phyloP scores from a whole-genome alignment of 2,329 filamentous ascomycete genomes.

The Conoideocrella luteorostrata region DNA sequence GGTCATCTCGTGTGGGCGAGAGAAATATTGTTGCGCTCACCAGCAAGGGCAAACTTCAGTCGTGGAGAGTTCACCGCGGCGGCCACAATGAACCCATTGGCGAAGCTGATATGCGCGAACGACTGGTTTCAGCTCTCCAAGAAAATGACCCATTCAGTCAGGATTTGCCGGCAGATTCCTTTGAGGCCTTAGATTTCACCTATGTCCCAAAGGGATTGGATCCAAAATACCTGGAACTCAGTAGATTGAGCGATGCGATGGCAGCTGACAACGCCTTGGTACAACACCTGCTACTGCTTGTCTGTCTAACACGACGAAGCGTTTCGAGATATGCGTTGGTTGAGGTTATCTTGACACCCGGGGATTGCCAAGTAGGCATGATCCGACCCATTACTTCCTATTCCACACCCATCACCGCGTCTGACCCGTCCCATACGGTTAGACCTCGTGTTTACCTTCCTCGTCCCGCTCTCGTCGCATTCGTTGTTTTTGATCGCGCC shows the following conservation, averaged over 20 bases:
- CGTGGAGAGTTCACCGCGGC: conserved; percentile 85
- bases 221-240: conserved; percentile 42
- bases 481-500: conserved; percentile 72
- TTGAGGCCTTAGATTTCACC: conserved; percentile 75
- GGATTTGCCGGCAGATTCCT: conserved; percentile 47
- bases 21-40: conserved; percentile 78
- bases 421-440: conserved; percentile 25
- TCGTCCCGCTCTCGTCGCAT: conserved; percentile 71
- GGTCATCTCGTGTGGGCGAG: conserved; percentile 68
- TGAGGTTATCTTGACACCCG: conserved; percentile 58
- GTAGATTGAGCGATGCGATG: conserved; percentile 44
- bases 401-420: conserved; percentile 42
- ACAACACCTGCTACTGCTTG: conserved; percentile 56
- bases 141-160: conserved; percentile 43
- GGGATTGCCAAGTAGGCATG: conserved; percentile 52
- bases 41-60: conserved; percentile 67
- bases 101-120: conserved; percentile 63
- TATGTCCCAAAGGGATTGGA: conserved; percentile 53
- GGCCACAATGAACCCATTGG: conserved; percentile 71
- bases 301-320: conserved; percentile 46
- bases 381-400: conserved; percentile 64
- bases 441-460: conserved; percentile 70
- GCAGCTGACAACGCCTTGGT: conserved; percentile 43
- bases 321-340: conserved; percentile 65
- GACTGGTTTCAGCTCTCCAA: conserved; percentile 57